Base-by-base conservation (phyloP, 139 green algal species). In the Gonium pectorale region DNA sequence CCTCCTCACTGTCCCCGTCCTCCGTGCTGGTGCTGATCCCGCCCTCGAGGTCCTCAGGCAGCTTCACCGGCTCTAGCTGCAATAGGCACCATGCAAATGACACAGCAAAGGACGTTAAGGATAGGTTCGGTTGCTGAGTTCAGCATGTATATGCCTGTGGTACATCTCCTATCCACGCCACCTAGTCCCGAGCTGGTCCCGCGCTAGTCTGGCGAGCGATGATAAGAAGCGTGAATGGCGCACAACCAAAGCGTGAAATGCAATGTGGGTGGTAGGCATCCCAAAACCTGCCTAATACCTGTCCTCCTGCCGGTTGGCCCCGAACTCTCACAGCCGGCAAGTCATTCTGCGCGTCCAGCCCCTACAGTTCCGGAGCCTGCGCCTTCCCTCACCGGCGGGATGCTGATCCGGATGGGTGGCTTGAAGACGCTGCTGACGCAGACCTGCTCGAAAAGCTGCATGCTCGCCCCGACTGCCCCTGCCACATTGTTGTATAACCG, bases 381-480 rank as follows among this genome's bases (percentile, higher is more conserved):
- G n/a, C 24, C 27, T 27, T 2, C 6, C 21, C 59, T 37, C 37
- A 81, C 73, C 73, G 69, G 38, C 29, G 73, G 54, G 27, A 56
- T 46, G 38, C 24, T 22, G 9, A 31, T 4, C 6, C 17, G 27
- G 4, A 60, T 0, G n/a, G 81, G 69, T 7, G 24, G 11, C 41
- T 62, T n/a, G 56, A 81, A 73, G 5, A 86, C 54, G 40, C 5
- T 49, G 15, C 54, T 38, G 22, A 26, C 29, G 81, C 81, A 87
- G 13, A 67, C 22, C 56, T 68, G 19, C 31, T 81, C 59, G 37
- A 81, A 81, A 2, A 81, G 70, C 11, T 67, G 2, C 33, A 81
- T 26, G 56, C 59, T 37, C 3, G 59, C 38, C 11, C 33, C n/a
- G 1, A 46, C 59, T 11, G 21, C 17, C 3, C 43, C 5, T 22